Evolutionary conservation across 495 filamentous ascomycete genomes (phyloP).

Genomic region (Podospora anserina): DNA sequence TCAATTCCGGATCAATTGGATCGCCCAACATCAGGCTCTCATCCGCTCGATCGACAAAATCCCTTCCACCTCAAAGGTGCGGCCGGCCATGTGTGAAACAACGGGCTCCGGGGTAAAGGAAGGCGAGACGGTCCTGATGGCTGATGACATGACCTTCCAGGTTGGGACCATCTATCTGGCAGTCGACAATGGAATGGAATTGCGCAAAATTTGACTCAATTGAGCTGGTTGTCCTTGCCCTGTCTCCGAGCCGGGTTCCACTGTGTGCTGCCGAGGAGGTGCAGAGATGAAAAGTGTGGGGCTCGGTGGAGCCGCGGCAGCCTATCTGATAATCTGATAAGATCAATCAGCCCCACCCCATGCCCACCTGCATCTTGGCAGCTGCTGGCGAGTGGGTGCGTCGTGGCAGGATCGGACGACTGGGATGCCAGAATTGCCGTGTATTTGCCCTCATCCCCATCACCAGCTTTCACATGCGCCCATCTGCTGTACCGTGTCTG

Average conservation of each 20-base stretch:
- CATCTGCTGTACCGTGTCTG: neutral
- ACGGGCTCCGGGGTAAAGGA: neutral
- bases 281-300: neutral
- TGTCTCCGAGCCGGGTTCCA: neutral
- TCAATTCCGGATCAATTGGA: neutral
- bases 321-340: neutral
- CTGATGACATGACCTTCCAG: too few relatives aligned
- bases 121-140: neutral
- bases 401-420: neutral
- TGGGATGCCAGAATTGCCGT: neutral
- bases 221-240: neutral
- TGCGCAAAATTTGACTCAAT: neutral
- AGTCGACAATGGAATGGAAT: neutral
- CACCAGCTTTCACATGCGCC: neutral
- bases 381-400: neutral
- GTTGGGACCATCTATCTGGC: too few relatives aligned
- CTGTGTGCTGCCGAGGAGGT: neutral
- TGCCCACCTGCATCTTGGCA: neutral
- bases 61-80: neutral
- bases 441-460: neutral
- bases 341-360: neutral
- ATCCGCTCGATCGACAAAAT: neutral
- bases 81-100: too few relatives aligned
- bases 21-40: too few relatives aligned
- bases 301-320: neutral